A percentile compares a stretch with the other conserved stretches of the same genome.
Conservation (phyloP, 371 early-diverging fungal genomes). For the Neoconidiobolus thromboides region DNA sequence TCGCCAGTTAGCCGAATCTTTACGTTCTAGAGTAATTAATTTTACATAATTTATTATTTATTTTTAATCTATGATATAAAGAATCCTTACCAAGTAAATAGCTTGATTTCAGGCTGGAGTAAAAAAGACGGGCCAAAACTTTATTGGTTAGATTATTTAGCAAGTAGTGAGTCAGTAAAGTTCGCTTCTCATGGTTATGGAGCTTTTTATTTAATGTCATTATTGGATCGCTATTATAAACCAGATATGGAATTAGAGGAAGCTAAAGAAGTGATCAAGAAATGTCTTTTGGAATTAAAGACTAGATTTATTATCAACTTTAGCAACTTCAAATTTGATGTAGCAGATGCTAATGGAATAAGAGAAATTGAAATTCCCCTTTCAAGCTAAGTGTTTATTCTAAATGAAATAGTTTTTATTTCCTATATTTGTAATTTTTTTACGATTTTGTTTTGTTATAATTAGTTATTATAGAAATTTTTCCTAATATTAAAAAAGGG, state of each 20-base stretch:
- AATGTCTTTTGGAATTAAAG: conserved; percentile 74
- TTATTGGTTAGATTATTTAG: conserved; percentile 88
- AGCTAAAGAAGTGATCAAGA: conserved; percentile 52
- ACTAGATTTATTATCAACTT: conserved; percentile 74
- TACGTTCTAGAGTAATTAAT: conserved; percentile 61
- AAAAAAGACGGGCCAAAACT: conserved; percentile 52
- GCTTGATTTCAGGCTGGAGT: conserved; percentile 69
- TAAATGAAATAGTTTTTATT: no score
- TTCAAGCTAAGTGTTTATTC: no score
- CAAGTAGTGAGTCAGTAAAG: conserved; percentile 54
- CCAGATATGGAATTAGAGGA: conserved; percentile 68
- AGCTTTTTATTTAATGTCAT: conserved; percentile 71
- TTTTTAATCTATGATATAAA: conserved; percentile 14
- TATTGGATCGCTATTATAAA: conserved; percentile 84
- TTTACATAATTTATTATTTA: background rate
- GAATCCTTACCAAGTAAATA: conserved; percentile 78
- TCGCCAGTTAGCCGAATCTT: conserved; percentile 64
- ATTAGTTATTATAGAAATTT: no score
- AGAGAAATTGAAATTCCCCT: conserved; percentile 18
- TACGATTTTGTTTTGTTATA: no score
- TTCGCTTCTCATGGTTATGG: conserved; percentile 91
- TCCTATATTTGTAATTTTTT: no score
- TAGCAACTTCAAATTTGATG: conserved; percentile 60
- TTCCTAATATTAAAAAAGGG: no score
- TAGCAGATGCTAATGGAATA: conserved; percentile 72